Evolutionary conservation across 164 flowering plant species (phyloP).

Genomic region (Nymphaea colorata): DNA sequence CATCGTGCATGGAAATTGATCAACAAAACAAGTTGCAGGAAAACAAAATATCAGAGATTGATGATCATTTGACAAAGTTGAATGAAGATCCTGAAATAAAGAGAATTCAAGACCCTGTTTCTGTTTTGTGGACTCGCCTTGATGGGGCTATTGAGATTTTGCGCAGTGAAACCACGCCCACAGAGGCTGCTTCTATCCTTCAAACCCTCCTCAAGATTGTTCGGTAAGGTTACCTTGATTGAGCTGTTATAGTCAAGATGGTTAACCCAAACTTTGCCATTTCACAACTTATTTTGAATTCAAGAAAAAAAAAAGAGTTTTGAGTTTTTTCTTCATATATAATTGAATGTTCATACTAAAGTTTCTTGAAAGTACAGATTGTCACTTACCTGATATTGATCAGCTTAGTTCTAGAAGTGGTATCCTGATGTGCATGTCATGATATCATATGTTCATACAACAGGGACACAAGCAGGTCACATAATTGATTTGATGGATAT

Average conservation of each 20-base stretch:
- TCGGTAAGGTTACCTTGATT: constrained; percentile 26
- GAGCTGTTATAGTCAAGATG: constrained; percentile 1
- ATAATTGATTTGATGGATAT: too few species aligned
- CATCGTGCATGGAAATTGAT: background rate
- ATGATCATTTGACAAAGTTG: background rate
- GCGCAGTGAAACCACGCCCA: constrained; percentile 44
- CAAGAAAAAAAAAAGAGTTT: too few species aligned
- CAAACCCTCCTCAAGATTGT: constrained; percentile 69
- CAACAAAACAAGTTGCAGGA: background rate
- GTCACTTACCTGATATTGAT: too few species aligned
- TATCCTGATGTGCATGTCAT: too few species aligned
- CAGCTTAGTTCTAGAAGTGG: too few species aligned
- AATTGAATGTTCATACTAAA: too few species aligned
- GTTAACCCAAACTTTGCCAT: background rate
- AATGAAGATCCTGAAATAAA: constrained; percentile 24
- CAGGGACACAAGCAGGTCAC: too few species aligned
- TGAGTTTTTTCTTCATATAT: too few species aligned
- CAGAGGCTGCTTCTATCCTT: constrained; percentile 30
- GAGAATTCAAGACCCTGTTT: constrained; percentile 72
- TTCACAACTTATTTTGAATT: background rate
- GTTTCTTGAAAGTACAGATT: too few species aligned
- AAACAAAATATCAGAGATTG: background rate
- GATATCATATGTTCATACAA: too few species aligned
- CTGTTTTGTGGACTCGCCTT: constrained; percentile 43
- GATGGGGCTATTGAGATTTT: constrained; percentile 49